Base-by-base conservation (phyloP, 1,284 basidiomycete species). In the Porodaedalea pini region DNA sequence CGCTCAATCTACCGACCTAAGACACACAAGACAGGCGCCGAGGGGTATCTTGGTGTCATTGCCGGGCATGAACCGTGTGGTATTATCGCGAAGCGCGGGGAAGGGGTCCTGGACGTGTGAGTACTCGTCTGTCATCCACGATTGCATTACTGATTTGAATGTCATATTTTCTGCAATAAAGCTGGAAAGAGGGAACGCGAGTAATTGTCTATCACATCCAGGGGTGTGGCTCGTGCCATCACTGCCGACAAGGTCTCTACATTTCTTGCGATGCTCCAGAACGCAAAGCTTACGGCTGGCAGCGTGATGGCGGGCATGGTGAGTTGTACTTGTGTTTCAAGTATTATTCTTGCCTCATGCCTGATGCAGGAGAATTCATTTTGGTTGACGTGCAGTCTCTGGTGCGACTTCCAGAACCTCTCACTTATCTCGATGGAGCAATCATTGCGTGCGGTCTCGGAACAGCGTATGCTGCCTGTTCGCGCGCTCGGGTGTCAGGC, bases 31-130 rank as follows among this genome's bases (percentile, higher is more conserved):
- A 58, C 56, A 5, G 59, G 56, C 19, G 51, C 59, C 4, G 59
- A 58, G 13, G 59, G 59, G 5, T 61, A 61, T 40, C 41, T 48
- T 15, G 56, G 56, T 17, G 59, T 61, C 17, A 61, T 61, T 21
- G 59, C 59, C 21, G 59, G 59, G 8, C 59, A 61, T 40, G 59
- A 61, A 45, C 59, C 59, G 17, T 61, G 59, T 40, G 59, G 59
- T 40, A 34, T 61, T 19, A 61, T 61, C 36, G 59, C 58, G 23
- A 58, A 58, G 51, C 40, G 59, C 21, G 59, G 59, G 7, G 32
- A 53, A 6, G 59, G 59, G 7, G 59, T 61, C 6, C 32, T 54
- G n/a, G 59, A 58, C 44, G 56, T 51, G 59, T 61, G 36, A 54
- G 59, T 45, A 7, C 10, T 29, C 13, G n/a, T n/a, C n/a, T n/a